These are phyloP conservation scores for Leishmania braziliensis DNA, from an alignment of 208 protist genomes.

Conservation along the genomic window DNA sequence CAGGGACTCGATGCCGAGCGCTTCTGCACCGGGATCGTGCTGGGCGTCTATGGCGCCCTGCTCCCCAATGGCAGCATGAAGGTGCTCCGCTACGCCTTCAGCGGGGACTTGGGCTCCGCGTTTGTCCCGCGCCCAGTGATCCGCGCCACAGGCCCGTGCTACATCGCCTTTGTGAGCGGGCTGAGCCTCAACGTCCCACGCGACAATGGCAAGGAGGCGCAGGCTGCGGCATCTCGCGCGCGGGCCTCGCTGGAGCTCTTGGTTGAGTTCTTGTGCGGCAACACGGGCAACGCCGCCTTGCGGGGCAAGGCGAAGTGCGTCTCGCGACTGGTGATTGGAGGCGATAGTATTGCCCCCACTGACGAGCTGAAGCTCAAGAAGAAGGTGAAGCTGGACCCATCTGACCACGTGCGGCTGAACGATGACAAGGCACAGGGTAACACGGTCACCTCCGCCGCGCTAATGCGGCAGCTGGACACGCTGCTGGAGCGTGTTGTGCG, in stretches of 20 bases:
- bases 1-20: slow-evolving; percentile 46
- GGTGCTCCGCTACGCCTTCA: slow-evolving; percentile 68
- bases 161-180: slow-evolving; percentile 84
- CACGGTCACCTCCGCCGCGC: slow-evolving; percentile 52
- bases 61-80: slow-evolving; percentile 60
- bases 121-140: slow-evolving; percentile 56
- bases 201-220: slow-evolving; percentile 21
- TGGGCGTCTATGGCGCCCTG: slow-evolving; percentile 75
- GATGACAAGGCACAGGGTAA: slow-evolving; percentile 48
- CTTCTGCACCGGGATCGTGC: slow-evolving; percentile 82
- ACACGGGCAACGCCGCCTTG: slow-evolving; percentile 53
- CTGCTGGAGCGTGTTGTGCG: slow-evolving; percentile 63
- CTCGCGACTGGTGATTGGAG: slow-evolving; percentile 80
- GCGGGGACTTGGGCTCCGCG: slow-evolving; percentile 35
- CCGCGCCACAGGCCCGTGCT: slow-evolving; percentile 48
- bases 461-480: slow-evolving; percentile 80
- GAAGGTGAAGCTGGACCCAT: slow-evolving; percentile 86
- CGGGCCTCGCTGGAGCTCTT: slow-evolving; percentile 71
- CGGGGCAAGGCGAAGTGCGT: slow-evolving; percentile 48
- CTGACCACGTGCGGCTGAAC: slow-evolving; percentile 77
- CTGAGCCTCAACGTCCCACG: slow-evolving; percentile 45
- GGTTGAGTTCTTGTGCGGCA: slow-evolving; percentile 79
- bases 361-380: slow-evolving; percentile 86
- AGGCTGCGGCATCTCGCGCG: slow-evolving; percentile 27
- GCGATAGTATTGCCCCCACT: slow-evolving; percentile 87